Evolutionary conservation across 208 protist species (phyloP).

Genomic region (Leishmania guyanensis): DNA sequence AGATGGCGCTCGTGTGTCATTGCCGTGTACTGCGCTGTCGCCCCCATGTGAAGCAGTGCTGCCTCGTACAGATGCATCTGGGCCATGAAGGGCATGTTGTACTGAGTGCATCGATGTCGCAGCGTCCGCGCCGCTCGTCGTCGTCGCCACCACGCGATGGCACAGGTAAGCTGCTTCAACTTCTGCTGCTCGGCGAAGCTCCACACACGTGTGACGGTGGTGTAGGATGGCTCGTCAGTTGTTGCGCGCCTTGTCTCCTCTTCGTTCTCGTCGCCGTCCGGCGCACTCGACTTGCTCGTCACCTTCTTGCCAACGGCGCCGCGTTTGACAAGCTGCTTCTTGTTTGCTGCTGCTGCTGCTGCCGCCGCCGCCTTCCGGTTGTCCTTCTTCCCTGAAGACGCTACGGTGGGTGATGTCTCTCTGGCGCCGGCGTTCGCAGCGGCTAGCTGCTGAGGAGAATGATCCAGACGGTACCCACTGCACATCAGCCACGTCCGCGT

Average conservation of each 20-base stretch:
- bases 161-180: conserved; percentile 73
- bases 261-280: conserved; percentile 14
- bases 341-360: neutral
- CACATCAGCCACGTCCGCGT: conserved; percentile 38
- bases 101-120: conserved; percentile 63
- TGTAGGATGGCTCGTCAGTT: conserved; percentile 17
- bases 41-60: conserved; percentile 39
- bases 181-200: conserved; percentile 64
- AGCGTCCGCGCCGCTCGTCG: conserved; percentile 51
- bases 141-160: conserved; percentile 60
- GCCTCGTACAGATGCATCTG: conserved; percentile 63
- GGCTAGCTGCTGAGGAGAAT: neutral
- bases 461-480: conserved; percentile 23
- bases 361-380: neutral
- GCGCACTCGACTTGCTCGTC: conserved; percentile 4
- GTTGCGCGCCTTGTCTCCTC: conserved; percentile 3
- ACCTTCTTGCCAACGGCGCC: conserved; percentile 17
- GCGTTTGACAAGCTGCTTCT: conserved; percentile 3
- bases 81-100: conserved; percentile 58
- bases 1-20: conserved; percentile 4
- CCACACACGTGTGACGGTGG: conserved; percentile 41
- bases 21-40: conserved; percentile 5
- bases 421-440: neutral
- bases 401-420: neutral
- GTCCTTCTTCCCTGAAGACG: neutral